Percentiles rank a stretch among this genome's conserved stretches.
These are phyloP conservation scores for Boletus eberwhitei DNA, from an alignment of 768 basidiomycete species.

Conservation along the genomic window DNA sequence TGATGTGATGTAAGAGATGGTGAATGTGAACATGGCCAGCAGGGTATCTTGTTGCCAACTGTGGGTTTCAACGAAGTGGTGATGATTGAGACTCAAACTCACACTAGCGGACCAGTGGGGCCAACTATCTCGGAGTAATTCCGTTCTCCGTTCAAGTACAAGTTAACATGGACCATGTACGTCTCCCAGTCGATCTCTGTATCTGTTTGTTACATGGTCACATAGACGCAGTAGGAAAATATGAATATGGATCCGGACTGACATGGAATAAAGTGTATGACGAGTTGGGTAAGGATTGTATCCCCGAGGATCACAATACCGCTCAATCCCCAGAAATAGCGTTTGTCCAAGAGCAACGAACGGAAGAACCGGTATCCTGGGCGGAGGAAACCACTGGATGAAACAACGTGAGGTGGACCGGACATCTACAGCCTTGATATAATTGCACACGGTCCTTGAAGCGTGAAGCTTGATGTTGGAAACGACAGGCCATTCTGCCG, in stretches of 20 bases:
- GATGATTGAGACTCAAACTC: slow-evolving; percentile 21
- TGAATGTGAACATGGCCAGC: slow-evolving; percentile 91
- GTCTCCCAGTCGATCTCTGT: slow-evolving; percentile 99
- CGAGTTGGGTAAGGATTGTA: slow-evolving; percentile 71
- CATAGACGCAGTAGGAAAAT: slow-evolving; percentile 4
- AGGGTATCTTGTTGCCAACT: slow-evolving; percentile 65
- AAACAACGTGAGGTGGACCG: neutral
- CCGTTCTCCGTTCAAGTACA: slow-evolving; percentile 77
- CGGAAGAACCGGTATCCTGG: slow-evolving; percentile 5
- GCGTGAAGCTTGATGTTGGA: no score
- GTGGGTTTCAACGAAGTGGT: neutral
- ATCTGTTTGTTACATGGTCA: slow-evolving; percentile 49
- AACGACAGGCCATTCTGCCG: no score
- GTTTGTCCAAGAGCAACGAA: slow-evolving; percentile 44
- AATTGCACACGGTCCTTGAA: neutral
- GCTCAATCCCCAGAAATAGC: slow-evolving; percentile 68
- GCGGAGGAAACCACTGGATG: slow-evolving; percentile 1
- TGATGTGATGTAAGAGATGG: slow-evolving; percentile 60
- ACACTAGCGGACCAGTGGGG: slow-evolving; percentile 94
- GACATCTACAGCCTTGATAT: slow-evolving; percentile 4
- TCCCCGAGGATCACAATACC: slow-evolving; percentile 68
- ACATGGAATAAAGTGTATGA: slow-evolving; percentile 85
- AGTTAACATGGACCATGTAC: slow-evolving; percentile 84
- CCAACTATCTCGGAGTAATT: slow-evolving; percentile 82
- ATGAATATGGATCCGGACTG: slow-evolving; percentile 30